Percentiles rank a stretch among this genome's conserved stretches.
phyloP scores from a whole-genome alignment of 176 grass and related monocot genomes.

The Eremochloa ophiuroides region DNA sequence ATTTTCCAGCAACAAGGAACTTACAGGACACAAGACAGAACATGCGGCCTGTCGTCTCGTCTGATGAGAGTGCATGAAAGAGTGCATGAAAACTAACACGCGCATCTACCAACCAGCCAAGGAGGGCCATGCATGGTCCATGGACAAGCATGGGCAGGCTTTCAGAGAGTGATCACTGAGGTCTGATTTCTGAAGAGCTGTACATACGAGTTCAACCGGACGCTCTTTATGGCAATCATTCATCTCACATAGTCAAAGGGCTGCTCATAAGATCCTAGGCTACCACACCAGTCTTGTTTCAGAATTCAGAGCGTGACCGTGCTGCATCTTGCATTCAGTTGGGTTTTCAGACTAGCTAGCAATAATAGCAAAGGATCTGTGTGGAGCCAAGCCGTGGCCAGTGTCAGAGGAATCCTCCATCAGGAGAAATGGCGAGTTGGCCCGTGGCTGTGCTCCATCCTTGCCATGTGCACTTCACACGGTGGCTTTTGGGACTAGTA shows the following conservation, averaged over 20 bases:
- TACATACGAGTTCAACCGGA: not conserved
- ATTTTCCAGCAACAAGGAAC: not conserved
- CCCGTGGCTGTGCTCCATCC: conserved; percentile 9
- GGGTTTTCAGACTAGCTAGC: not conserved
- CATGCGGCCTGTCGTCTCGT: not conserved
- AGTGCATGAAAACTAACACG: not conserved
- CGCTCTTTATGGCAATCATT: conserved; percentile 20
- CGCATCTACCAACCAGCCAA: not conserved
- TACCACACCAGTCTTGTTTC: not conserved
- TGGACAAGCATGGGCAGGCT: not conserved
- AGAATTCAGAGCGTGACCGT: conserved; percentile 6
- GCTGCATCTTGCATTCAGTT: not conserved
- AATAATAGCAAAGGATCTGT: not conserved
- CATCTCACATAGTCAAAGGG: conserved; percentile 23
- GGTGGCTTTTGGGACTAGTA: conserved; percentile 13
- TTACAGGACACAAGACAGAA: not conserved
- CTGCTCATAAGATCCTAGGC: conserved; percentile 20
- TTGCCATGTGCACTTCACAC: conserved; percentile 29
- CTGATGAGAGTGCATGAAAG: not conserved
- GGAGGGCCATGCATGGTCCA: not conserved
- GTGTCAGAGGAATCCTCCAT: conserved; percentile 27
- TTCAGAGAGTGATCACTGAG: not conserved
- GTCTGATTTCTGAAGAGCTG: not conserved
- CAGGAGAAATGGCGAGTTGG: conserved; percentile 35
- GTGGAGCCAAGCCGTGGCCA: not conserved